Evolutionary conservation across 129 eudicot species (phyloP).

Genomic region (Smallanthus sonchifolius): DNA sequence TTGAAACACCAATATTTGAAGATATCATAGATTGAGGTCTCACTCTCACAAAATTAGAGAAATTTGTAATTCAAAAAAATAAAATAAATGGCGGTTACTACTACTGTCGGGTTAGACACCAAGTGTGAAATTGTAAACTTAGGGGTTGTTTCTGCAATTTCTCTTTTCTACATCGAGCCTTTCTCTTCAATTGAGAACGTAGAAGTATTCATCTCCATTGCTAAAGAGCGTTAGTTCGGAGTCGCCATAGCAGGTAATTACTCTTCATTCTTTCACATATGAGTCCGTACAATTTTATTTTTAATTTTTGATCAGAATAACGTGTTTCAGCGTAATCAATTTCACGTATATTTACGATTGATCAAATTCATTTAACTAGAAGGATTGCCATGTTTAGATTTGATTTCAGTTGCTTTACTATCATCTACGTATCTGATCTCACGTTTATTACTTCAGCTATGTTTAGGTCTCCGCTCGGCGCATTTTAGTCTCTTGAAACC

Average conservation of each 20-base stretch:
- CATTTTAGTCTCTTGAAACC: background rate
- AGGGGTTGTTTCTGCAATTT: background rate
- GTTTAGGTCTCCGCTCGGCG: background rate
- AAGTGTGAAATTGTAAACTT: too few species aligned
- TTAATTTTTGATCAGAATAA: background rate
- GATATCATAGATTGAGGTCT: too few species aligned
- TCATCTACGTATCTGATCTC: background rate
- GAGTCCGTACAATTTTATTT: background rate
- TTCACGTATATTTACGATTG: background rate
- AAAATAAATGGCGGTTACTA: too few species aligned
- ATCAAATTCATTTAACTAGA: background rate
- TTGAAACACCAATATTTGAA: too few species aligned
- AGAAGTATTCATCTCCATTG: slow-evolving; percentile 15
- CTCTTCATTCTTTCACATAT: background rate
- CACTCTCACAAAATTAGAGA: too few species aligned
- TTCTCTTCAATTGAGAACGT: background rate
- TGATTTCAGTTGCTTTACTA: background rate
- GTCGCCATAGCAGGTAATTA: background rate
- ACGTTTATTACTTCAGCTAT: background rate
- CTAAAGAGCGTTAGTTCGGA: background rate
- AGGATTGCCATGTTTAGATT: background rate
- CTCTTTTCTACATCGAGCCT: background rate
- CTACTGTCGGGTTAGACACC: too few species aligned
- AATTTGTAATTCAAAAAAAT: too few species aligned
- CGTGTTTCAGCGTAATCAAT: slow-evolving; percentile 5